Conservation (phyloP, 2,329 filamentous ascomycete genomes). For the Stagonosporopsis vannaccii region DNA sequence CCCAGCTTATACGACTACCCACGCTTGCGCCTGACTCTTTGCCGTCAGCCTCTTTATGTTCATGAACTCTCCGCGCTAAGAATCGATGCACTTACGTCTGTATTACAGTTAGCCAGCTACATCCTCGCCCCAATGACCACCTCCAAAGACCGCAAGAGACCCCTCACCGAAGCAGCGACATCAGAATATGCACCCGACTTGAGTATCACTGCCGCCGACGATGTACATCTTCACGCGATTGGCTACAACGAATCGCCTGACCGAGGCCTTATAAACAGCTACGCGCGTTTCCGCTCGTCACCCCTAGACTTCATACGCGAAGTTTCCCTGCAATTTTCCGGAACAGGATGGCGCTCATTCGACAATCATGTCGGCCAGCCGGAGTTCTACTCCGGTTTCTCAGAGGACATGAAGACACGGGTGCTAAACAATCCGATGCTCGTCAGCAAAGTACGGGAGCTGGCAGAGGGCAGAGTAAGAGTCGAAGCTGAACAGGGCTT, state of each 20-base stretch:
- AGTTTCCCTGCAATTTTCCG: slow-evolving; percentile 90
- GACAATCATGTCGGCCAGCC: slow-evolving; percentile 89
- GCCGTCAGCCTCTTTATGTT: not conserved
- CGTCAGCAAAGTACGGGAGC: slow-evolving; percentile 73
- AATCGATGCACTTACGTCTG: not conserved
- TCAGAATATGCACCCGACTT: slow-evolving; percentile 53
- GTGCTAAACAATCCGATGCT: slow-evolving; percentile 80
- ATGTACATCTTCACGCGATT: slow-evolving; percentile 55
- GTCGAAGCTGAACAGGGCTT: slow-evolving; percentile 80
- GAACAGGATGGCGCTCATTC: slow-evolving; percentile 94
- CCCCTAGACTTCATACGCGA: slow-evolving; percentile 86
- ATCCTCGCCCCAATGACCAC: slow-evolving; percentile 6
- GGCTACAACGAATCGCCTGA: slow-evolving; percentile 60
- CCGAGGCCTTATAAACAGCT: slow-evolving; percentile 77
- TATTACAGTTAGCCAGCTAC: not conserved
- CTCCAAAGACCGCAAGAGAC: not conserved
- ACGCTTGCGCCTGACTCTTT: not conserved
- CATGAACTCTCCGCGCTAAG: slow-evolving; percentile 9
- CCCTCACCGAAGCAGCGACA: not conserved
- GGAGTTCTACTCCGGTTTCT: slow-evolving; percentile 91
- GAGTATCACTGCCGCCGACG: slow-evolving; percentile 54
- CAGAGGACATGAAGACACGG: slow-evolving; percentile 82
- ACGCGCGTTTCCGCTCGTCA: slow-evolving; percentile 81
- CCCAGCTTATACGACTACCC: not conserved
- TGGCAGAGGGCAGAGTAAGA: slow-evolving; percentile 76